These are phyloP conservation scores for Debaryomyces coudertii DNA, from an alignment of 1,139 yeast species.

Conservation along the genomic window DNA sequence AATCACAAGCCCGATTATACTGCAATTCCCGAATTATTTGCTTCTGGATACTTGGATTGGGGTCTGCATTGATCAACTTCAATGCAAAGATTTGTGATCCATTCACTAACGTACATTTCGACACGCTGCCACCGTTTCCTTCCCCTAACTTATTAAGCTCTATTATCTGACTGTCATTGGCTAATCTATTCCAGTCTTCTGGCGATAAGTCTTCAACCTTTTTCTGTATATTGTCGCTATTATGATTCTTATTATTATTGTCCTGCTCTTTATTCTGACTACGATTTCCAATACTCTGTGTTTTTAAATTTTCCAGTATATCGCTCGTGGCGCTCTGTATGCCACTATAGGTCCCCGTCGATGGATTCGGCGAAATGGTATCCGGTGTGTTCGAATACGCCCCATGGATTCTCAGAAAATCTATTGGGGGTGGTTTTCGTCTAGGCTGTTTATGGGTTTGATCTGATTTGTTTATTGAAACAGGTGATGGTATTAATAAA, in stretches of 20 bases:
- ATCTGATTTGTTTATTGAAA: slow-evolving; percentile 16
- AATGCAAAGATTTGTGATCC: slow-evolving; percentile 76
- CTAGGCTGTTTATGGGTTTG: slow-evolving; percentile 24
- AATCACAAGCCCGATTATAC: slow-evolving; percentile 78
- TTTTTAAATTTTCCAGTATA: background rate
- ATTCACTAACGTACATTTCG: slow-evolving; percentile 64
- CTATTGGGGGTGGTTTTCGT: slow-evolving; percentile 51
- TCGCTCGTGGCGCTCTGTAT: slow-evolving; percentile 5
- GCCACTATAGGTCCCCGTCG: background rate
- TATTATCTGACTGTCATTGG: slow-evolving; percentile 58
- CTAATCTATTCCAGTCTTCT: slow-evolving; percentile 74
- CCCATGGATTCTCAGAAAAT: slow-evolving; percentile 40
- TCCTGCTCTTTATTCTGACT: background rate
- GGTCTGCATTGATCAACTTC: slow-evolving; percentile 73
- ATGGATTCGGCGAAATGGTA: slow-evolving; percentile 10
- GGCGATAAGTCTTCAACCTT: slow-evolving; percentile 65
- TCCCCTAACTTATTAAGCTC: slow-evolving; percentile 80
- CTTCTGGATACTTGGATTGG: slow-evolving; percentile 79
- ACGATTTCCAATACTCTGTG: background rate
- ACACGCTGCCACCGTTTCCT: slow-evolving; percentile 92
- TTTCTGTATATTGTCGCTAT: slow-evolving; percentile 1
- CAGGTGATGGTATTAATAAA: slow-evolving; percentile 31
- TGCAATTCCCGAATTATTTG: slow-evolving; percentile 90
- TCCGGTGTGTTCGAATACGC: slow-evolving; percentile 25
- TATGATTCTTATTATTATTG: background rate